A percentile compares a stretch with the other conserved stretches of the same genome.
Conservation (phyloP, 179 eudicot genomes). For the Drosera spatulata region DNA sequence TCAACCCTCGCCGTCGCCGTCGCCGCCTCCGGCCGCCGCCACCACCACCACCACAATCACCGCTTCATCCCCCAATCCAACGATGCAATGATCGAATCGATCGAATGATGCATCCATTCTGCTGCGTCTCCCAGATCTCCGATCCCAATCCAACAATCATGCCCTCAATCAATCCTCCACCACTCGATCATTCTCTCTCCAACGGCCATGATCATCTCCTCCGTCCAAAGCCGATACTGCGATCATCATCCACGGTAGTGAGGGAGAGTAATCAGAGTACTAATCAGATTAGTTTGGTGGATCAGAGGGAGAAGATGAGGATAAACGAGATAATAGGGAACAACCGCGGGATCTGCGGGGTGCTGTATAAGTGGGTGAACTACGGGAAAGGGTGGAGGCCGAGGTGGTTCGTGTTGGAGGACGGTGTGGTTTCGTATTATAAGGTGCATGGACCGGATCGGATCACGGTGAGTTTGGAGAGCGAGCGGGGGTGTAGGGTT, state of each 20-base stretch:
- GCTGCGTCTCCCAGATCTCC: slow-evolving; percentile 33
- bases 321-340: slow-evolving; percentile 55
- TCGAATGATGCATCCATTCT: slow-evolving; percentile 36
- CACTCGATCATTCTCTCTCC: background rate
- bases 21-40: too few relatives aligned
- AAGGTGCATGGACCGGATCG: slow-evolving; percentile 83
- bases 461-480: slow-evolving; percentile 36
- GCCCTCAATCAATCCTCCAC: slow-evolving; percentile 9
- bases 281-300: slow-evolving; percentile 8
- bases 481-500: slow-evolving; percentile 49
- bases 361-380: slow-evolving; percentile 82
- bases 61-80: too few relatives aligned
- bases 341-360: slow-evolving; percentile 45
- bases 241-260: background rate
- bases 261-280: slow-evolving; percentile 10
- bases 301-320: slow-evolving; percentile 40
- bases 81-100: too few relatives aligned
- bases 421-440: slow-evolving; percentile 77
- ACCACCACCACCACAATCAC: too few relatives aligned
- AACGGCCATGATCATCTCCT: slow-evolving; percentile 14
- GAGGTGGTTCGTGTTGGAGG: slow-evolving; percentile 44
- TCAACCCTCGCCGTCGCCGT: too few relatives aligned
- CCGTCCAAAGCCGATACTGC: background rate
- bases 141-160: slow-evolving; percentile 15
- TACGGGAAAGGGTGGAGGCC: slow-evolving; percentile 48